These are phyloP conservation scores for Heliamphora pulchella DNA, from an alignment of 179 eudicot species.

Conservation along the genomic window DNA sequence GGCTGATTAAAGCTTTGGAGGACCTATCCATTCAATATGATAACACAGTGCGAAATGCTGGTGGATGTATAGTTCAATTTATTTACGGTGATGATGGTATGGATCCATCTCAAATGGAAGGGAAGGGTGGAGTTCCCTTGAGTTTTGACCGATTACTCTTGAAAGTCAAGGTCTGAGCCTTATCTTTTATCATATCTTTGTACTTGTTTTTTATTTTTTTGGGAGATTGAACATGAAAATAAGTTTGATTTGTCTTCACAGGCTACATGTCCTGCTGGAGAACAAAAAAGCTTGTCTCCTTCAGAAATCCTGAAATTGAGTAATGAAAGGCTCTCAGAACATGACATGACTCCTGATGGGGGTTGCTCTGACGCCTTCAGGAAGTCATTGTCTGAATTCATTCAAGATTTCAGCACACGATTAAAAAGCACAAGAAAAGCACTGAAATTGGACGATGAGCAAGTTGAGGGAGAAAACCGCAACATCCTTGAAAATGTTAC, in stretches of 20 bases:
- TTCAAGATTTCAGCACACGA: conserved; percentile 32
- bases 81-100: conserved; percentile 88
- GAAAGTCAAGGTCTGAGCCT: conserved; percentile 58
- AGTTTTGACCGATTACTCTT: conserved; percentile 70
- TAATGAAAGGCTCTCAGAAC: conserved; percentile 39
- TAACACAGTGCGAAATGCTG: conserved; percentile 79
- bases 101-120: conserved; percentile 99
- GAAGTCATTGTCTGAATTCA: conserved; percentile 41
- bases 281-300: conserved; percentile 36
- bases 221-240: conserved; percentile 5
- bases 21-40: conserved; percentile 82
- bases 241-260: conserved; percentile 22
- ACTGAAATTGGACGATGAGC: conserved; percentile 28
- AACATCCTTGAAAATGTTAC: conserved; percentile 28
- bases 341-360: conserved; percentile 42
- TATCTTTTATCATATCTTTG: background rate
- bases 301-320: conserved; percentile 40
- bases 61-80: conserved; percentile 79
- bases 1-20: conserved; percentile 89
- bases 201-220: background rate
- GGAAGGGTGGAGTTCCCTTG: conserved; percentile 66
- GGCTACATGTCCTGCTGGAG: conserved; percentile 86
- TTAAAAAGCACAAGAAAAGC: conserved; percentile 19
- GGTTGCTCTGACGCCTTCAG: conserved; percentile 57
- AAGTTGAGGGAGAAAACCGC: conserved; percentile 12